Conservation (phyloP, 78 protist genomes). For the Cavenderia fasciculata region DNA sequence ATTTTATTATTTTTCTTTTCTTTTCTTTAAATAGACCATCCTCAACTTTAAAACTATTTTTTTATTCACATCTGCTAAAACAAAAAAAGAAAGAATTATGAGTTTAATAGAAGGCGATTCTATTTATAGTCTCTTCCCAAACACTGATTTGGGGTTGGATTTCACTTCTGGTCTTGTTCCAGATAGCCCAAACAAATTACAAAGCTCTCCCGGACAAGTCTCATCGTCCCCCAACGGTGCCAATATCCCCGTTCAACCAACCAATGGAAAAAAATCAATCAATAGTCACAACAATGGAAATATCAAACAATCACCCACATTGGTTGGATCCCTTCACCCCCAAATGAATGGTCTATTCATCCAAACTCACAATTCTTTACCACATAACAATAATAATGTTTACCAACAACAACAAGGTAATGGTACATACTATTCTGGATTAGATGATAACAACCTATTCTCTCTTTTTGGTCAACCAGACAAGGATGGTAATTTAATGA, state of each 20-base stretch:
- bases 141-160: conserved; percentile 51
- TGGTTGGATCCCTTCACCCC: too few relatives aligned
- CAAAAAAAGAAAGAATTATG: not conserved
- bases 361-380: too few relatives aligned
- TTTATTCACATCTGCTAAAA: not conserved
- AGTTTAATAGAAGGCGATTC: conserved; percentile 75
- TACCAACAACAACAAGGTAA: not conserved
- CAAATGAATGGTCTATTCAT: too few relatives aligned
- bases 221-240: not conserved
- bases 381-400: not conserved
- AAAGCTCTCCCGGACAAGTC: too few relatives aligned
- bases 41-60: too few relatives aligned
- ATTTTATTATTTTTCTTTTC: too few relatives aligned
- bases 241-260: conserved; percentile 9
- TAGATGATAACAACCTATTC: not conserved
- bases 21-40: too few relatives aligned
- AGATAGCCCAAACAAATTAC: conserved; percentile 72
- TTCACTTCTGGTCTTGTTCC: conserved; percentile 65
- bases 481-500: too few relatives aligned
- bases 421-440: not conserved
- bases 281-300: not conserved
- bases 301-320: not conserved
- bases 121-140: conserved; percentile 49
- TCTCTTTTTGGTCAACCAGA: not conserved
- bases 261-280: not conserved